These are phyloP conservation scores for Naganishia vaughanmartiniae DNA, from an alignment of 768 basidiomycete genomes.

Conservation along the genomic window DNA sequence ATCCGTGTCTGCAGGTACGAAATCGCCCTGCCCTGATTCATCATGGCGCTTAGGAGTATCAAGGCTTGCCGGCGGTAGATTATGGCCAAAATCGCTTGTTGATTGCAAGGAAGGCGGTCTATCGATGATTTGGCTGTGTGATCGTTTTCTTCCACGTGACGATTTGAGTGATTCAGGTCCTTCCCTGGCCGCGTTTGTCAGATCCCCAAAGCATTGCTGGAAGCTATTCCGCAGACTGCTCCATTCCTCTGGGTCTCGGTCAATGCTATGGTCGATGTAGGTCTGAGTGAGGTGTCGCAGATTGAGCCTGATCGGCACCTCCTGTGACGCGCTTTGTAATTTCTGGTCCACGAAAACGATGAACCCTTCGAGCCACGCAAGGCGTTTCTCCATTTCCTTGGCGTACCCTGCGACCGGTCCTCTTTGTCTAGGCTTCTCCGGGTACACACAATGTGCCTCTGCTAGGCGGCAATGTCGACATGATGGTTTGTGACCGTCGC, in stretches of 20 bases:
- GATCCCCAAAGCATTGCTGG: slow-evolving; percentile 16
- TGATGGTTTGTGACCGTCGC: slow-evolving; percentile 17
- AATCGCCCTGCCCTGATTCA: neutral
- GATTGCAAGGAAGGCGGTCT: slow-evolving; percentile 9
- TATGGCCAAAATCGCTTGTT: neutral
- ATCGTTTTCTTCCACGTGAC: slow-evolving; percentile 11
- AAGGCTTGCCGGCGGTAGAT: neutral
- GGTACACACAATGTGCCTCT: slow-evolving; percentile 11
- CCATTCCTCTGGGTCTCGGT: slow-evolving; percentile 19
- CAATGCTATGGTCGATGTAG: slow-evolving; percentile 20
- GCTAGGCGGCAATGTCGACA: slow-evolving; percentile 21
- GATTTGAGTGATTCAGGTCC: slow-evolving; percentile 7
- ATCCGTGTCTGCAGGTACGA: neutral
- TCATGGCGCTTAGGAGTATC: neutral
- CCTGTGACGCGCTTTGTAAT: neutral
- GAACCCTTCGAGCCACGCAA: slow-evolving; percentile 19
- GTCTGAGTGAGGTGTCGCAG: slow-evolving; percentile 3
- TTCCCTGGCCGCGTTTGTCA: slow-evolving; percentile 13
- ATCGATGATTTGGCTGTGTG: slow-evolving; percentile 13
- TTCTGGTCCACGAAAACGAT: slow-evolving; percentile 10
- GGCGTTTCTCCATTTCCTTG: slow-evolving; percentile 16
- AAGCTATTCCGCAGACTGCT: neutral
- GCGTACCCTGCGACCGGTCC: slow-evolving; percentile 23
- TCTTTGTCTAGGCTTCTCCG: slow-evolving; percentile 16
- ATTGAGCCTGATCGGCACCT: neutral